A percentile compares a stretch with the other conserved stretches of the same genome.
phyloP scores from a whole-genome alignment of 495 filamentous ascomycete genomes.

The Penicillium diatomitis region DNA sequence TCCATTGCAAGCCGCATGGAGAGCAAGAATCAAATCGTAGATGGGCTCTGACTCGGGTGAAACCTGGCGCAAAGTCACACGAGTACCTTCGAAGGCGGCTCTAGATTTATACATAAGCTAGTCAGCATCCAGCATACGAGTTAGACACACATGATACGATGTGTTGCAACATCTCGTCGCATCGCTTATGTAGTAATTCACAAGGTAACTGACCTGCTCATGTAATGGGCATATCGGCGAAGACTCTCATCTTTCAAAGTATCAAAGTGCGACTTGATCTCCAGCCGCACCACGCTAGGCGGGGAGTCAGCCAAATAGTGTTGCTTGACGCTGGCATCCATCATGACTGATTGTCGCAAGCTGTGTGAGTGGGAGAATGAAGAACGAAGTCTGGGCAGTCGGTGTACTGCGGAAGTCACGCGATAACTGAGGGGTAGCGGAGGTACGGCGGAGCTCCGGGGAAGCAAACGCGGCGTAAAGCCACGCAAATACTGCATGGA shows the following conservation, averaged over 20 bases:
- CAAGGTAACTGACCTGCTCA: constrained; percentile 54
- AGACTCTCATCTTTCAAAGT: constrained; percentile 64
- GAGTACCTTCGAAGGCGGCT: constrained; percentile 74
- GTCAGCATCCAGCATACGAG: constrained; percentile 1
- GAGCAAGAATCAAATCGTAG: constrained; percentile 78
- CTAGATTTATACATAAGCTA: constrained; percentile 31
- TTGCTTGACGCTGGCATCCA: constrained; percentile 36
- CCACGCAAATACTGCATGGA: constrained; percentile 21
- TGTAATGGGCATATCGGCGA: constrained; percentile 78
- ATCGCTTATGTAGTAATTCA: too few relatives aligned
- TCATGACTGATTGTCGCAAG: constrained; percentile 11
- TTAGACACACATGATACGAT: too few relatives aligned
- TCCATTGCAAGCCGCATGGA: constrained; percentile 64
- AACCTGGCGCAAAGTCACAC: constrained; percentile 79
- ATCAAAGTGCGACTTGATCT: constrained; percentile 85
- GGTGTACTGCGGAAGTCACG: constrained; percentile 1
- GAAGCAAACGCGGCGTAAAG: constrained; percentile 25
- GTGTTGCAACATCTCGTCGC: too few relatives aligned
- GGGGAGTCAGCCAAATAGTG: constrained; percentile 88
- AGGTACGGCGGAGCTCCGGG: constrained; percentile 21
- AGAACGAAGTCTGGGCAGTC: constrained; percentile 8
- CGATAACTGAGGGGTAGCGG: constrained; percentile 22
- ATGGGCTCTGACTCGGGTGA: constrained; percentile 87
- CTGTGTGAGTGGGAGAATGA: constrained; percentile 8
- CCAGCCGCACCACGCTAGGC: constrained; percentile 73